phyloP scores from a whole-genome alignment of 495 filamentous ascomycete genomes.

The Cercophora newfieldiana region DNA sequence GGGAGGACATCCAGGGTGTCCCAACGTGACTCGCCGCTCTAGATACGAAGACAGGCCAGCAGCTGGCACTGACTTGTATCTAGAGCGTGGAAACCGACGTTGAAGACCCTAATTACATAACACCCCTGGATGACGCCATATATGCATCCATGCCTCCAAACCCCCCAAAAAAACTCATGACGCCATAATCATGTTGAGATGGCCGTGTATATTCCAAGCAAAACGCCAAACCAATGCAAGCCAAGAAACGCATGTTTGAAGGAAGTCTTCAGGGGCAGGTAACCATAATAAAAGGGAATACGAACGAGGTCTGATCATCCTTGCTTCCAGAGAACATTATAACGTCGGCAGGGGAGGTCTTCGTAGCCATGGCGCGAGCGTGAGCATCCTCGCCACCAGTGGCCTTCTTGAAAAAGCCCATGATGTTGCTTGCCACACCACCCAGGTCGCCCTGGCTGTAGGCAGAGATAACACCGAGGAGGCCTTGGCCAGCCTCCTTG shows the following conservation, averaged over 20 bases:
- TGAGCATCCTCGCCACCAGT: constrained; percentile 80
- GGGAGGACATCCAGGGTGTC: background rate
- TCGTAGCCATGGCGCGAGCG: constrained; percentile 77
- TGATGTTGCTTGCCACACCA: constrained; percentile 74
- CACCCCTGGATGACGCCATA: background rate
- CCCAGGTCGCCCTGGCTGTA: constrained; percentile 90
- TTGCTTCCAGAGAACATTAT: constrained; percentile 98
- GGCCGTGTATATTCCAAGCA: background rate
- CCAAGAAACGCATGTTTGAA: background rate
- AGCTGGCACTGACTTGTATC: constrained; percentile 34
- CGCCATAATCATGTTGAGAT: background rate
- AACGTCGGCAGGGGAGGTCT: constrained; percentile 93
- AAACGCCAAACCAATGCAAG: constrained; percentile 2
- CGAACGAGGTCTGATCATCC: constrained; percentile 90
- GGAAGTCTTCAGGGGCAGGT: constrained; percentile 17
- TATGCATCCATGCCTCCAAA: constrained; percentile 3
- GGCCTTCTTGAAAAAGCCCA: constrained; percentile 92
- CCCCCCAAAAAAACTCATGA: background rate
- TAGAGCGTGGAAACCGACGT: constrained; percentile 38
- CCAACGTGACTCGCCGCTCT: constrained; percentile 59
- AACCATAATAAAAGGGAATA: constrained; percentile 44
- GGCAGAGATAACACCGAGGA: constrained; percentile 83
- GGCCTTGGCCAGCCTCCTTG: constrained; percentile 93
- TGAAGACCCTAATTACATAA: constrained; percentile 19
- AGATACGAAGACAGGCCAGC: constrained; percentile 47